Conservation (phyloP, 2,329 filamentous ascomycete species). For the Penicillium glabrum region DNA sequence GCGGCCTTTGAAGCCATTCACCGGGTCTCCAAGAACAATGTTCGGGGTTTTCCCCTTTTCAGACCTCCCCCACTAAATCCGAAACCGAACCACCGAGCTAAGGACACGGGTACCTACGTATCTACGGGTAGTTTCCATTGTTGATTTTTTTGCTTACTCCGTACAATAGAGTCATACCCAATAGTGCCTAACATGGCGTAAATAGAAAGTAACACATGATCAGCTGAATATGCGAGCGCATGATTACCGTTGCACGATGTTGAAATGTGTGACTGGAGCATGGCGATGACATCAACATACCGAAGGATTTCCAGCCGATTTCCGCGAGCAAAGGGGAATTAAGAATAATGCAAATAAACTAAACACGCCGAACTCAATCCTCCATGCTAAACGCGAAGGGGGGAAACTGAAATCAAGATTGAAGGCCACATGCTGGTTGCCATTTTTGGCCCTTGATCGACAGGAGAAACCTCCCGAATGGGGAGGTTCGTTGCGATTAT, state of each 20-base stretch:
- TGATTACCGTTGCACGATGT: neutral
- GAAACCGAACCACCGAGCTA: neutral
- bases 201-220: neutral
- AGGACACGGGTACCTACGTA: constrained; percentile 1
- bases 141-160: neutral
- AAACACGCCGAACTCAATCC: neutral
- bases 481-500: neutral
- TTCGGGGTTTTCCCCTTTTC: neutral
- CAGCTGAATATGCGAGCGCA: neutral
- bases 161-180: neutral
- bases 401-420: neutral
- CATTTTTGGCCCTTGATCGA: constrained; percentile 17
- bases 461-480: constrained; percentile 17
- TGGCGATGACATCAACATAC: constrained; percentile 9
- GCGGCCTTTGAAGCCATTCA: neutral
- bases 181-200: neutral
- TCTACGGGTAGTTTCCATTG: neutral
- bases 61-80: neutral
- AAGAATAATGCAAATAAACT: neutral
- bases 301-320: neutral
- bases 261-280: neutral
- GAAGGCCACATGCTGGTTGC: neutral
- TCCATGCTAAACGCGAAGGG: constrained; percentile 2
- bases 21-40: neutral
- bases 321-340: neutral